Conservation (phyloP, 1,284 basidiomycete genomes). For the Melampsora abietis-canadensis region DNA sequence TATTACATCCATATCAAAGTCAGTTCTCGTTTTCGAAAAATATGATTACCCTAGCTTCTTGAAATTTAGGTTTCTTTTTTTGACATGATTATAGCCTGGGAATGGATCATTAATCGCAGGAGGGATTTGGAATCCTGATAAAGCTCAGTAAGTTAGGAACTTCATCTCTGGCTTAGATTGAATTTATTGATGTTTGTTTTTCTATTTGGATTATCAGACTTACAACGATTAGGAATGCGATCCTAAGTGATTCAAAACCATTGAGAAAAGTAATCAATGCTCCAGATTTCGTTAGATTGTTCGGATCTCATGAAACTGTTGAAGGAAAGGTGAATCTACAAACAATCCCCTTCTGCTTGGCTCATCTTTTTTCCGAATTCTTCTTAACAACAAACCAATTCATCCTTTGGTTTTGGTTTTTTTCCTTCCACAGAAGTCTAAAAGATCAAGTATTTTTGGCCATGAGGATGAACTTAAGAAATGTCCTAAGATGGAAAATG, state of each 20-base stretch:
- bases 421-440: too few species aligned
- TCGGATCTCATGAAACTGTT: slow-evolving; percentile 47
- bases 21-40: slow-evolving; percentile 9
- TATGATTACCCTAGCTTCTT: background rate
- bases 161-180: background rate
- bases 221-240: slow-evolving; percentile 14
- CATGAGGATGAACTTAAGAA: slow-evolving; percentile 25
- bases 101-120: slow-evolving; percentile 50
- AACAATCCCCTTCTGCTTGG: background rate
- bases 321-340: slow-evolving; percentile 1
- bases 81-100: slow-evolving; percentile 41
- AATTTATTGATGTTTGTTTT: background rate
- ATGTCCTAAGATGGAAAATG: slow-evolving; percentile 19
- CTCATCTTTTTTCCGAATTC: background rate
- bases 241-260: slow-evolving; percentile 44
- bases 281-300: slow-evolving; percentile 50
- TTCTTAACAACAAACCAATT: background rate
- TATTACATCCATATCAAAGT: slow-evolving; percentile 46
- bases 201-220: background rate
- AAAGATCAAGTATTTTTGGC: slow-evolving; percentile 19
- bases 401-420: background rate
- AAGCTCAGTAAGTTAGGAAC: slow-evolving; percentile 48
- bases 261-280: slow-evolving; percentile 49
- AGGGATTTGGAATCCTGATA: slow-evolving; percentile 52
- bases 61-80: slow-evolving; percentile 1